A percentile compares a stretch with the other conserved stretches of the same genome.
Conservation (phyloP, 2,329 filamentous ascomycete genomes). For the Plectosphaerella plurivora region DNA sequence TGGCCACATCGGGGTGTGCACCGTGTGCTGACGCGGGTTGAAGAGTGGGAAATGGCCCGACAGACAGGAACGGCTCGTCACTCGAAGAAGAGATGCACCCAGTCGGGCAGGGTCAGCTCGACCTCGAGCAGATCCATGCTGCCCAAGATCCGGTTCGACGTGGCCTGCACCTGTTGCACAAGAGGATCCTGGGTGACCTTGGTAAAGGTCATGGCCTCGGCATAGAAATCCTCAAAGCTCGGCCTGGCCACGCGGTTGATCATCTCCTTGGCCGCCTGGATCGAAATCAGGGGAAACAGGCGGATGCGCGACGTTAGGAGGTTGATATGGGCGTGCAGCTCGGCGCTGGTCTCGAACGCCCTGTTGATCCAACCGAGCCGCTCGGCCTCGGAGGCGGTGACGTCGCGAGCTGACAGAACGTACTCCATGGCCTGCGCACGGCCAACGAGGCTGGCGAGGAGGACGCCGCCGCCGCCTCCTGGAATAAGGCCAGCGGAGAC, state of each 20-base stretch:
- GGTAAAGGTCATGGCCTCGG: too few species aligned
- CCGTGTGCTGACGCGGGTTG: too few species aligned
- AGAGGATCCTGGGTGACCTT: too few species aligned
- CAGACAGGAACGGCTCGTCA: too few species aligned
- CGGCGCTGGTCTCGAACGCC: background rate
- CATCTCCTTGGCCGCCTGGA: background rate
- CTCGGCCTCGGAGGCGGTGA: background rate
- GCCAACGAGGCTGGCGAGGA: background rate
- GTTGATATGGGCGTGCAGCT: background rate
- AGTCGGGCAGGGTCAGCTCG: too few species aligned
- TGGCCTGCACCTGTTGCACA: too few species aligned
- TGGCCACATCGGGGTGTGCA: too few species aligned
- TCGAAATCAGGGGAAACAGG: background rate
- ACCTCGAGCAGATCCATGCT: too few species aligned
- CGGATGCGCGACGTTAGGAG: background rate
- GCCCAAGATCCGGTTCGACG: too few species aligned
- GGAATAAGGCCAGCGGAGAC: background rate
- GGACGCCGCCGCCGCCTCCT: background rate
- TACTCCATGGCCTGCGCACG: constrained; percentile 1
- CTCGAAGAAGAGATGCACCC: too few species aligned
- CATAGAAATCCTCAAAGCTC: background rate
- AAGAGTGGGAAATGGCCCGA: too few species aligned
- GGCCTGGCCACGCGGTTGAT: background rate
- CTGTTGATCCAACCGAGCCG: background rate
- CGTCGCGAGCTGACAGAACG: background rate